phyloP scores from a whole-genome alignment of 176 grass and related monocot genomes.

The Tillandsia fasciculata region DNA sequence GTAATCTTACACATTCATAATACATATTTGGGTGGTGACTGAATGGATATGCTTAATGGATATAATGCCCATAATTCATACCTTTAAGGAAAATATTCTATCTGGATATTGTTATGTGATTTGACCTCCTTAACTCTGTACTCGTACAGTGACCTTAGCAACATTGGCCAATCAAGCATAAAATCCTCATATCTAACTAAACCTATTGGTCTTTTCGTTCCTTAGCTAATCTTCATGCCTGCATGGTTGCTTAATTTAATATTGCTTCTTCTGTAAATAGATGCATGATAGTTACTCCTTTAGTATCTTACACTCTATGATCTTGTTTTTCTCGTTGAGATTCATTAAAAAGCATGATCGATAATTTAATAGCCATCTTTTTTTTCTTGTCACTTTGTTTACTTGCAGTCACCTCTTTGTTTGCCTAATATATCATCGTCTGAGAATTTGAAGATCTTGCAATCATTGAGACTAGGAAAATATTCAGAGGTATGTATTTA shows the following conservation, averaged over 20 bases:
- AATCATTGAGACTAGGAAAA: constrained; percentile 77
- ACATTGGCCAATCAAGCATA: no score
- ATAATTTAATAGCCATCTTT: not conserved
- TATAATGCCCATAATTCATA: no score
- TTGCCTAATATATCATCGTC: constrained; percentile 67
- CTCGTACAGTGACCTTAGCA: no score
- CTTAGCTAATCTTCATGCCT: no score
- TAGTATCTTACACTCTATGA: not conserved
- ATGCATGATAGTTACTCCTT: constrained; percentile 1
- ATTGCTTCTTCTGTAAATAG: not conserved
- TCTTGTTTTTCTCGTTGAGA: not conserved
- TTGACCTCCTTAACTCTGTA: not conserved
- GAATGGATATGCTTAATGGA: no score
- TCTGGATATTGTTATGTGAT: not conserved
- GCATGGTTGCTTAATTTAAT: not conserved
- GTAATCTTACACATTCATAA: no score
- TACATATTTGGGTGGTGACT: no score
- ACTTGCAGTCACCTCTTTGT: constrained; percentile 57
- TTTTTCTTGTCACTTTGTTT: constrained; percentile 16
- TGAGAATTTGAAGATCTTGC: constrained; percentile 48
- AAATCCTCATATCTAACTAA: no score
- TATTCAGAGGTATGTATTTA: constrained; percentile 63
- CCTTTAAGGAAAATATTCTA: not conserved
- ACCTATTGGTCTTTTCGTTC: no score
- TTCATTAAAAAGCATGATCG: not conserved